Percentiles rank a stretch among this genome's conserved stretches.
Evolutionary conservation across 257 asterid genomes (phyloP).

Genomic region (Forsythia suspensa): DNA sequence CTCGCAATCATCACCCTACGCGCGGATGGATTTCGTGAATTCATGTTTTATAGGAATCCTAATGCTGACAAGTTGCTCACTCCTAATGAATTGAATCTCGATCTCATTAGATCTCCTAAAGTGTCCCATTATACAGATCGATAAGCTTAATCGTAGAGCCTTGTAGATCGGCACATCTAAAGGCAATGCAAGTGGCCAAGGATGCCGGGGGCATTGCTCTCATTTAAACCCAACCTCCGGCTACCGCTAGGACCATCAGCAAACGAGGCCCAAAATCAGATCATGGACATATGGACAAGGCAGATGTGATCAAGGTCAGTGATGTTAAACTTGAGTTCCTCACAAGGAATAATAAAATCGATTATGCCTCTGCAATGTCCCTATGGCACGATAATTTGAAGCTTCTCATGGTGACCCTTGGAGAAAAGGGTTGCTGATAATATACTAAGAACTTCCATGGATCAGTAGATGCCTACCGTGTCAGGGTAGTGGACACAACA

Average conservation of each 20-base stretch:
- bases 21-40: slow-evolving; percentile 93
- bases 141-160: slow-evolving; percentile 97
- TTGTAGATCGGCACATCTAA: slow-evolving; percentile 92
- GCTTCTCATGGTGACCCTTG: slow-evolving; percentile 89
- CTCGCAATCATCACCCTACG: slow-evolving; percentile 90
- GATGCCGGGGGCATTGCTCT: slow-evolving; percentile 87
- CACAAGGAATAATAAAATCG: slow-evolving; percentile 75
- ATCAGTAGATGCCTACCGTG: slow-evolving; percentile 39
- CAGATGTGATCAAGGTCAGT: slow-evolving; percentile 90
- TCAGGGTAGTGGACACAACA: slow-evolving; percentile 48
- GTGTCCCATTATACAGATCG: slow-evolving; percentile 82
- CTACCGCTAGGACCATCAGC: slow-evolving; percentile 89
- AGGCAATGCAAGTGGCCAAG: slow-evolving; percentile 92
- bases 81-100: slow-evolving; percentile 81
- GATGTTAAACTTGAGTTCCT: slow-evolving; percentile 85
- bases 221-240: slow-evolving; percentile 89
- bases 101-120: slow-evolving; percentile 85
- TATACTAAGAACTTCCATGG: slow-evolving; percentile 62
- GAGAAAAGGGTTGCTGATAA: slow-evolving; percentile 84
- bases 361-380: slow-evolving; percentile 77
- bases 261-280: slow-evolving; percentile 71
- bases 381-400: slow-evolving; percentile 84
- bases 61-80: slow-evolving; percentile 94
- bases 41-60: slow-evolving; percentile 91
- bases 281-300: slow-evolving; percentile 82